A percentile compares a stretch with the other conserved stretches of the same genome.
These are phyloP conservation scores for Cornus suecica DNA, from an alignment of 148 eudicot species.

Conservation along the genomic window DNA sequence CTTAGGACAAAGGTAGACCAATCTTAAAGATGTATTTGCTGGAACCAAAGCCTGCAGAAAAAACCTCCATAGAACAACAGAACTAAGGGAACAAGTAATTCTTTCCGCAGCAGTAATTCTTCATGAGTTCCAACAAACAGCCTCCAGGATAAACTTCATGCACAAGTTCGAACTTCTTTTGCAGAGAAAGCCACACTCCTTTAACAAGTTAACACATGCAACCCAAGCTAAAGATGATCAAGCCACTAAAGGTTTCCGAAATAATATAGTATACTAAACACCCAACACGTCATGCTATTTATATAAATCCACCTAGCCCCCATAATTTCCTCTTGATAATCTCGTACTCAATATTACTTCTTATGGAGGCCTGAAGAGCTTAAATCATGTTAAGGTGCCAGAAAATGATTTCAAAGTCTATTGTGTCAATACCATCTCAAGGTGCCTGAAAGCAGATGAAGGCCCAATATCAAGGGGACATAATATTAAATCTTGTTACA, in stretches of 20 bases:
- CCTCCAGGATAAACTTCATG: slow-evolving; percentile 9
- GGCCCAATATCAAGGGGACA: background rate
- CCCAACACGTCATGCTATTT: background rate
- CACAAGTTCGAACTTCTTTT: slow-evolving; percentile 4
- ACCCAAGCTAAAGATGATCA: background rate
- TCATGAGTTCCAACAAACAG: background rate
- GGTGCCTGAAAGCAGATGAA: background rate
- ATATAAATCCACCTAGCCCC: background rate
- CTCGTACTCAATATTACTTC: background rate
- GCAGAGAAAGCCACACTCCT: slow-evolving; percentile 2
- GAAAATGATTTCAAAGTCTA: background rate
- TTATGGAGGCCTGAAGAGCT: slow-evolving; percentile 2
- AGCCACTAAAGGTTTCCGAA: background rate
- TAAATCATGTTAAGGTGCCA: background rate
- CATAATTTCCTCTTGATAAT: slow-evolving; percentile 2
- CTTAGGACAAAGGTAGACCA: too few species aligned
- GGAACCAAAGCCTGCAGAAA: slow-evolving; percentile 1
- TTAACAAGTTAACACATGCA: slow-evolving; percentile 1
- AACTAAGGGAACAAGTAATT: background rate
- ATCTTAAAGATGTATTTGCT: background rate
- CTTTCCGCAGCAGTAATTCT: background rate
- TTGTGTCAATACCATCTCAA: background rate
- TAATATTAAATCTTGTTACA: background rate
- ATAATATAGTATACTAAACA: background rate
- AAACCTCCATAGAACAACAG: background rate